These are phyloP conservation scores for Ascodesmis nigricans DNA, from an alignment of 495 filamentous ascomycete genomes.

Conservation along the genomic window DNA sequence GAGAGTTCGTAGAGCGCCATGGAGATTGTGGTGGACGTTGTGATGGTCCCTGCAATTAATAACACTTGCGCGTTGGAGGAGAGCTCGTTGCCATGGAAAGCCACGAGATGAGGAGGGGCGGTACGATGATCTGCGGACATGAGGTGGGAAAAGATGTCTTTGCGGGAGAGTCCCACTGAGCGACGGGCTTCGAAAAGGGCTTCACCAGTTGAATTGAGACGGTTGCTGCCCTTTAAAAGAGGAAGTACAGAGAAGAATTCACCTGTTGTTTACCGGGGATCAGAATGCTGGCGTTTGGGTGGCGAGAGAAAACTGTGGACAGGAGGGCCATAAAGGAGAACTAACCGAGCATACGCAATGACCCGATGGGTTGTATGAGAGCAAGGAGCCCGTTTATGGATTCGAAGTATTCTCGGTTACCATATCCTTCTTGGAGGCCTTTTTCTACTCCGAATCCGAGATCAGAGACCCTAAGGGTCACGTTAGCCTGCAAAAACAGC, in stretches of 20 bases:
- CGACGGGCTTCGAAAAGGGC: constrained; percentile 5
- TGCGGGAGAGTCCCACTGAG: constrained; percentile 7
- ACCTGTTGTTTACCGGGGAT: neutral
- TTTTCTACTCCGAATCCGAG: constrained; percentile 10
- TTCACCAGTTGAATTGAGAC: constrained; percentile 3
- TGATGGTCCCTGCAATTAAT: constrained; percentile 6
- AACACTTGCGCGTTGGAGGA: constrained; percentile 9
- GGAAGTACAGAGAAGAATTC: neutral
- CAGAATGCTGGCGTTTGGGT: neutral
- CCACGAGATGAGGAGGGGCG: too few species aligned
- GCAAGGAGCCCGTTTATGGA: too few species aligned
- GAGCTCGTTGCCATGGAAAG: too few species aligned
- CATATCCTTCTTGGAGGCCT: constrained; percentile 11
- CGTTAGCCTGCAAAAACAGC: too few species aligned
- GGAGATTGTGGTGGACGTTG: neutral
- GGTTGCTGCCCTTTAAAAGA: neutral
- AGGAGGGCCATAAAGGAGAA: too few species aligned
- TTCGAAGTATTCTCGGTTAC: constrained; percentile 6
- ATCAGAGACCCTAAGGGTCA: constrained; percentile 9
- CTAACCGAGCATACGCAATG: too few species aligned
- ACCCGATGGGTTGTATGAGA: too few species aligned
- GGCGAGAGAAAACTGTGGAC: constrained; percentile 3
- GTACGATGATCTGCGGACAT: constrained; percentile 5
- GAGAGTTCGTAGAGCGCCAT: neutral
- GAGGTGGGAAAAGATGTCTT: constrained; percentile 11